Percentiles rank a stretch among this genome's conserved stretches.
phyloP scores from a whole-genome alignment of 2,329 filamentous ascomycete genomes.

The Paecilomyces fulvus region DNA sequence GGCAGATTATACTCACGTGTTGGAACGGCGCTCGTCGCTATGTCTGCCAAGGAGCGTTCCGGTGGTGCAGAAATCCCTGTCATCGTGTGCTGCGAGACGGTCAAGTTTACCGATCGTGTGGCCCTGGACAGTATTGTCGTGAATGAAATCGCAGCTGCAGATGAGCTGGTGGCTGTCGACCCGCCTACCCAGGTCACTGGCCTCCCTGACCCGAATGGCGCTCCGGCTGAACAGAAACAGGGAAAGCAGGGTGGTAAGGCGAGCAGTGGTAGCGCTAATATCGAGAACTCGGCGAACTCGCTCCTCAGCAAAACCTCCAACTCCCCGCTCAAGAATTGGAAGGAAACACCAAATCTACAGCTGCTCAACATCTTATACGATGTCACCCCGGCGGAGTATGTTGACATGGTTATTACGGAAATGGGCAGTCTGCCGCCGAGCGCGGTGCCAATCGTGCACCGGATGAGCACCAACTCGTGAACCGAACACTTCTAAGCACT shows the following conservation, averaged over 20 bases:
- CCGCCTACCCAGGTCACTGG: slow-evolving; percentile 25
- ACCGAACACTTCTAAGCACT: neutral
- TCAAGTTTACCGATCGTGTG: slow-evolving; percentile 89
- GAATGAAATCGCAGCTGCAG: slow-evolving; percentile 80
- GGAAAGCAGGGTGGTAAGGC: slow-evolving; percentile 5
- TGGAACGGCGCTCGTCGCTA: slow-evolving; percentile 79
- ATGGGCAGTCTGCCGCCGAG: slow-evolving; percentile 78
- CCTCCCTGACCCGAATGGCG: slow-evolving; percentile 16
- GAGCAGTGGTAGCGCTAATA: slow-evolving; percentile 1
- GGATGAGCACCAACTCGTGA: slow-evolving; percentile 42
- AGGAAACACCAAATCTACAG: slow-evolving; percentile 51
- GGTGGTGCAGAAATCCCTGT: slow-evolving; percentile 62
- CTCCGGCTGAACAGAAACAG: slow-evolving; percentile 15
- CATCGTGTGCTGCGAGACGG: slow-evolving; percentile 82
- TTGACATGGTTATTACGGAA: slow-evolving; percentile 86
- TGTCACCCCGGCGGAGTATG: slow-evolving; percentile 77
- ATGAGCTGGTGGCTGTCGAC: slow-evolving; percentile 46
- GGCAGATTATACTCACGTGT: slow-evolving; percentile 80
- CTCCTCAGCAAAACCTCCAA: slow-evolving; percentile 9
- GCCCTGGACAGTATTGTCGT: slow-evolving; percentile 86
- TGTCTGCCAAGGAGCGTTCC: slow-evolving; percentile 60
- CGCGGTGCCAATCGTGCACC: slow-evolving; percentile 68
- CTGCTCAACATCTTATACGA: slow-evolving; percentile 78
- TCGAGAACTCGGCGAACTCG: slow-evolving; percentile 3
- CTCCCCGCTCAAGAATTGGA: slow-evolving; percentile 45